Conservation (phyloP, 768 basidiomycete species). For the Pulveroboletus sp. region DNA sequence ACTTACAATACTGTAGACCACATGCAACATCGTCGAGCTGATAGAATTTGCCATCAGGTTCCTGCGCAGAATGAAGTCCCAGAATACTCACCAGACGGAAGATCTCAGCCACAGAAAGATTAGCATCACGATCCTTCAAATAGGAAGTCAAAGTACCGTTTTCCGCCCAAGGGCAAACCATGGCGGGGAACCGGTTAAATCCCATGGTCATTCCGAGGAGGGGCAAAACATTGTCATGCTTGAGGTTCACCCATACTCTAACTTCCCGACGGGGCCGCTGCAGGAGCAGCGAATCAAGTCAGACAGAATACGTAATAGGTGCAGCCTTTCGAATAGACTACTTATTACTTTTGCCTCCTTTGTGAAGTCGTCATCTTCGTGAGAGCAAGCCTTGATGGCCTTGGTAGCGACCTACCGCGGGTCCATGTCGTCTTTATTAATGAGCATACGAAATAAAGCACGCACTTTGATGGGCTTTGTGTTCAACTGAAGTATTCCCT, state of each 20-base stretch:
- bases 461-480: background rate
- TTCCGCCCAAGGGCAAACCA: constrained; percentile 28
- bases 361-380: background rate
- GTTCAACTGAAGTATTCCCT: background rate
- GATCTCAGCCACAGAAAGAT: constrained; percentile 1
- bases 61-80: background rate
- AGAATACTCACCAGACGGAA: background rate
- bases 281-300: background rate
- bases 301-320: background rate
- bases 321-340: too few relatives aligned
- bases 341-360: constrained; percentile 6
- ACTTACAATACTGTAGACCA: constrained; percentile 15
- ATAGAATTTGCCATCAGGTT: background rate
- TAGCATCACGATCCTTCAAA: constrained; percentile 8
- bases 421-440: too few relatives aligned
- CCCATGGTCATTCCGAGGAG: constrained; percentile 21
- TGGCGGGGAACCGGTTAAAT: constrained; percentile 25
- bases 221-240: constrained; percentile 22
- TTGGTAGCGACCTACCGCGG: background rate
- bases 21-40: constrained; percentile 11
- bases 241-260: constrained; percentile 23
- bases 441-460: too few relatives aligned
- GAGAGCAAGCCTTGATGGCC: background rate
- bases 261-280: constrained; percentile 24
- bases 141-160: constrained; percentile 22